Evolutionary conservation across 106 monocot species (phyloP).

Genomic region (Narthecium ossifragum): DNA sequence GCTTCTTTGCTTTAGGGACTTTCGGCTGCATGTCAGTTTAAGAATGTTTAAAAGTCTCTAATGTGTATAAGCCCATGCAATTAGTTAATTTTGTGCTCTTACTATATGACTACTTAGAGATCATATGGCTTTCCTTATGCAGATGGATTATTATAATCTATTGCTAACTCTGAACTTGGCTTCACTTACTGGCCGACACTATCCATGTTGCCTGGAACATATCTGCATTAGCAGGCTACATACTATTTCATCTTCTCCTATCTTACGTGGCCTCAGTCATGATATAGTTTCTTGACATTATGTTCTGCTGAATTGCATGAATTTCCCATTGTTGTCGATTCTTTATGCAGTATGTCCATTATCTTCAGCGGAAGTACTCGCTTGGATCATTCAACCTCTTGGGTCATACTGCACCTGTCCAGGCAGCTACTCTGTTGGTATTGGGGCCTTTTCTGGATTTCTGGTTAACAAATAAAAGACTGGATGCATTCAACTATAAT

Average conservation of each 20-base stretch:
- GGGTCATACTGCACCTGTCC: conserved; percentile 60
- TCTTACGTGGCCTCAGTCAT: neutral
- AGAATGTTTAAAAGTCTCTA: too few relatives aligned
- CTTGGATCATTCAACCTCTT: conserved; percentile 69
- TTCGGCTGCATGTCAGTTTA: too few relatives aligned
- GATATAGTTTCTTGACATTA: too few relatives aligned
- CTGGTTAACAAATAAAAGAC: conserved; percentile 58
- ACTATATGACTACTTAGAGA: too few relatives aligned
- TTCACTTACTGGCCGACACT: too few relatives aligned
- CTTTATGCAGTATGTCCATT: conserved; percentile 53
- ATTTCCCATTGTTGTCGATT: neutral
- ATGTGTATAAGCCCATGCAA: too few relatives aligned
- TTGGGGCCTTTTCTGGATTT: conserved; percentile 66
- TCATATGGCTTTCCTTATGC: too few relatives aligned
- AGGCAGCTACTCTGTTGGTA: conserved; percentile 49
- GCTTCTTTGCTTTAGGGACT: neutral
- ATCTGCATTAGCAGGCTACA: neutral
- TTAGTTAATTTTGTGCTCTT: too few relatives aligned
- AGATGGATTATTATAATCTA: too few relatives aligned
- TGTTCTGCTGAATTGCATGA: too few relatives aligned
- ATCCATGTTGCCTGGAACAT: too few relatives aligned
- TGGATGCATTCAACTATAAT: conserved; percentile 51
- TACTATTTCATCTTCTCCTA: neutral
- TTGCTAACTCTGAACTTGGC: too few relatives aligned
- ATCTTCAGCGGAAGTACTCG: conserved; percentile 62